These are phyloP conservation scores for Haematococcus lacustris DNA, from an alignment of 139 green algal genomes.

Conservation along the genomic window DNA sequence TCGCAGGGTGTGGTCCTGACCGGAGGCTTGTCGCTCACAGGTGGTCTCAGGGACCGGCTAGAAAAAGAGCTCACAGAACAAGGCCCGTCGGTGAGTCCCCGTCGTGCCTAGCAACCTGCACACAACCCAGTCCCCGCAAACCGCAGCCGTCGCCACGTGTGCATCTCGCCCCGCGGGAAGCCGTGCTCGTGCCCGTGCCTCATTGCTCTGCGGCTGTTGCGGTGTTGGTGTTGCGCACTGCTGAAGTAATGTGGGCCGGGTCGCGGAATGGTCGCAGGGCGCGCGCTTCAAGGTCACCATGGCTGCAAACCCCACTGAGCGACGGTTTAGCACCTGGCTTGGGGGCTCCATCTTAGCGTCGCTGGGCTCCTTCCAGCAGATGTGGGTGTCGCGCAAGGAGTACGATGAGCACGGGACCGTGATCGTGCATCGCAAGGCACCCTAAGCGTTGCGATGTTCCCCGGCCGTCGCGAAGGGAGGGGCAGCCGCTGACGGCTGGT, in stretches of 20 bases:
- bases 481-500: no score
- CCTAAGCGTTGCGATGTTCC: no score
- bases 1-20: conserved; percentile 10
- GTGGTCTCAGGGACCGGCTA: conserved; percentile 66
- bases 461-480: no score
- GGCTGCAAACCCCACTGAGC: conserved; percentile 70
- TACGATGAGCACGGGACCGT: conserved; percentile 86
- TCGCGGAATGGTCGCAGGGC: no score
- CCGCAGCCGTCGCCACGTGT: no score
- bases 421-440: conserved; percentile 83
- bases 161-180: no score
- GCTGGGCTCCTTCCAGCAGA: conserved; percentile 93
- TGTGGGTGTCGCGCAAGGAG: conserved; percentile 92
- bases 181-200: no score
- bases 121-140: no score
- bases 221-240: no score
- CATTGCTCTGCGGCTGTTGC: no score
- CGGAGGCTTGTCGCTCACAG: conserved; percentile 65
- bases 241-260: no score
- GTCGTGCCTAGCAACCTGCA: no score
- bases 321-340: conserved; percentile 78
- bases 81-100: conserved; percentile 13
- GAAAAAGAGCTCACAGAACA: conserved; percentile 65
- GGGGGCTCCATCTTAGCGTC: conserved; percentile 89
- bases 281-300: conserved; percentile 75